Conservation (phyloP, 805 yeast genomes). For the Scheffersomyces spartinae region DNA sequence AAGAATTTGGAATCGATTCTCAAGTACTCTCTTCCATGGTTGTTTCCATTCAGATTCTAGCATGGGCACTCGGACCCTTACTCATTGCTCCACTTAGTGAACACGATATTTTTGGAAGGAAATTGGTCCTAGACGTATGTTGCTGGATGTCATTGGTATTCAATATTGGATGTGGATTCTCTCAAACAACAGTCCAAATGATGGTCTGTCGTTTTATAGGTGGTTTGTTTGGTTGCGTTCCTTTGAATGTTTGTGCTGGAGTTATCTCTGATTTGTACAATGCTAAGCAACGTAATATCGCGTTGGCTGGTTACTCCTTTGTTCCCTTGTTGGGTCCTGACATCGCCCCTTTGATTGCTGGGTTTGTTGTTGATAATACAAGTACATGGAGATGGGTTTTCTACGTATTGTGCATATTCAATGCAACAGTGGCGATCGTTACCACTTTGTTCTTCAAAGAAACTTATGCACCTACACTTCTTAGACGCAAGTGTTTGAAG, state of each 20-base stretch:
- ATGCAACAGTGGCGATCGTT: conserved; percentile 34
- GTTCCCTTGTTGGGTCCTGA: conserved; percentile 65
- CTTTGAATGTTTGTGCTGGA: conserved; percentile 62
- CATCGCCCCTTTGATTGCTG: conserved; percentile 39
- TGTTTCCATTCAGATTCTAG: conserved; percentile 56
- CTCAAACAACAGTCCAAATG: conserved; percentile 47
- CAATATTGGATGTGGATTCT: conserved; percentile 52
- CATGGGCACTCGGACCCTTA: conserved; percentile 59
- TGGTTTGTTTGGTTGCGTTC: conserved; percentile 59
- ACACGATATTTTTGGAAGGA: conserved; percentile 43
- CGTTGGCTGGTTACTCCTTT: conserved; percentile 47
- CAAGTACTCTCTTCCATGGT: conserved; percentile 37
- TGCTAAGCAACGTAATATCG: conserved; percentile 38
- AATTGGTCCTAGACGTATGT: conserved; percentile 40
- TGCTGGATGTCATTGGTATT: conserved; percentile 37
- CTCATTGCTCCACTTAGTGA: conserved; percentile 61
- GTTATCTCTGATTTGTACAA: conserved; percentile 51
- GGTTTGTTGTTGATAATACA: conserved; percentile 41
- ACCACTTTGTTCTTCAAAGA: conserved; percentile 42
- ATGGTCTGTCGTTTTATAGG: conserved; percentile 50
- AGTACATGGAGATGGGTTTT: conserved; percentile 62
- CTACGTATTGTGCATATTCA: conserved; percentile 46
- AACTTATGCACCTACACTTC: conserved; percentile 46
- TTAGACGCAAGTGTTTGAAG: conserved; percentile 32
- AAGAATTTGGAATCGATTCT: conserved; percentile 29